Evolutionary conservation across 176 grass and related monocot genomes (phyloP), one percentile per base, ranked within the genome.

Genomic region (Bonia amplexicaulis): DNA sequence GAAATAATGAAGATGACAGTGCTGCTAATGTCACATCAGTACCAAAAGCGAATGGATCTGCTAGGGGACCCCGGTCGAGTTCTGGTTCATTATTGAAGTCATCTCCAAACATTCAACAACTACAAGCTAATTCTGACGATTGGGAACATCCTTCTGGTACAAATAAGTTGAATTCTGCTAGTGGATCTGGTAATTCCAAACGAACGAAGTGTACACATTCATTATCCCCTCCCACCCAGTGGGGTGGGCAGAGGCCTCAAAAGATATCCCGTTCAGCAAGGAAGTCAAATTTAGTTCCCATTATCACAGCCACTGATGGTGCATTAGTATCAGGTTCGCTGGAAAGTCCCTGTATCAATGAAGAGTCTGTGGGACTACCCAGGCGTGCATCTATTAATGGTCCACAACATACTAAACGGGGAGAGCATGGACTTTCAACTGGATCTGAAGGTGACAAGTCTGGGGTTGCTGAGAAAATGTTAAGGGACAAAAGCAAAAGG

Each of bases 211-310:
- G 84, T 55, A 84, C 74, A 4, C 92, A 89, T 72, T 94, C 92
- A 47, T 87, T 94, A 80, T 93, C 95, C 59, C 90, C 90, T 82
- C 88, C 95, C 12, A 80, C 88, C 27, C 89, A 94, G 76, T 97
- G 95, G 92, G 92, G 75, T 90, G 89, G 88, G 44, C 94, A 97
- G 63, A 97, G 95, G 85, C 90, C 95, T 91, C 95, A 88, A 46
- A 97, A 97, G 84, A 91, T 93, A 80, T 94, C 92, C 20, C 95
- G 95, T 66, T 86, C 82, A 46, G 90, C 90, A 90, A 93, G 95
- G 76, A 93, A 92, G 80, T 97, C 95, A 81, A 97, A 93, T 89
- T 87, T 92, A 83, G 79, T 79, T 20, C 88, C 92, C 52, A 65
- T 94, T 77, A 75, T 85, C 45, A 78, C 88, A 75, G 75, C 44